Conservation (phyloP, 208 protist species). For the Trypanosoma theileri region DNA sequence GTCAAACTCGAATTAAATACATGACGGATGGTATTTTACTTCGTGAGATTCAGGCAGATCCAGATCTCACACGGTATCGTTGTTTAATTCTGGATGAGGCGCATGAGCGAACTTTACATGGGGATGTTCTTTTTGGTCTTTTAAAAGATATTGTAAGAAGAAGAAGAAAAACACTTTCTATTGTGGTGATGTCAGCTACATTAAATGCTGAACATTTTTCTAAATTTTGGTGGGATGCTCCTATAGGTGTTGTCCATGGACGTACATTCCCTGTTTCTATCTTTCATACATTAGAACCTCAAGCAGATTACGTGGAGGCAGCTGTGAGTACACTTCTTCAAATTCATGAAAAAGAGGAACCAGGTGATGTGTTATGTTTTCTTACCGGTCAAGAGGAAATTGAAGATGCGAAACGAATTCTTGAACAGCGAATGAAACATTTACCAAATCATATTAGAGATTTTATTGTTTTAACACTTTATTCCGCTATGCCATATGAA, state of each 20-base stretch:
- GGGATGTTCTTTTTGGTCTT: conserved; percentile 91
- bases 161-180: conserved; percentile 70
- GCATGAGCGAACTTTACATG: conserved; percentile 98
- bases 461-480: conserved; percentile 84
- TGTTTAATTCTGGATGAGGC: conserved; percentile 99
- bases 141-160: conserved; percentile 82
- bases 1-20: conserved; percentile 92
- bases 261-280: conserved; percentile 92
- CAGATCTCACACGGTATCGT: conserved; percentile 91
- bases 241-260: conserved; percentile 90
- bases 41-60: conserved; percentile 94
- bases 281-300: conserved; percentile 92
- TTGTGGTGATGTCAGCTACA: conserved; percentile 98
- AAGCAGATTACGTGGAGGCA: conserved; percentile 97
- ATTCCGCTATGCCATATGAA: conserved; percentile 97
- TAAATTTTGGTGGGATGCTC: conserved; percentile 93
- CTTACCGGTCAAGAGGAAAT: conserved; percentile 97
- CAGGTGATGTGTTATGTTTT: conserved; percentile 99
- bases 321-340: conserved; percentile 97
- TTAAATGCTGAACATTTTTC: conserved; percentile 95
- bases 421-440: conserved; percentile 75
- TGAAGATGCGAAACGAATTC: conserved; percentile 83
- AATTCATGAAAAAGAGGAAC: conserved; percentile 95
- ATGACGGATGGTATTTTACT: conserved; percentile 97
- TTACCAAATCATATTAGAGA: conserved; percentile 61